Percentiles rank a stretch among this genome's conserved stretches.
phyloP scores from a whole-genome alignment of 1,284 basidiomycete genomes.

The Cutaneotrichosporon cyanovorans region DNA sequence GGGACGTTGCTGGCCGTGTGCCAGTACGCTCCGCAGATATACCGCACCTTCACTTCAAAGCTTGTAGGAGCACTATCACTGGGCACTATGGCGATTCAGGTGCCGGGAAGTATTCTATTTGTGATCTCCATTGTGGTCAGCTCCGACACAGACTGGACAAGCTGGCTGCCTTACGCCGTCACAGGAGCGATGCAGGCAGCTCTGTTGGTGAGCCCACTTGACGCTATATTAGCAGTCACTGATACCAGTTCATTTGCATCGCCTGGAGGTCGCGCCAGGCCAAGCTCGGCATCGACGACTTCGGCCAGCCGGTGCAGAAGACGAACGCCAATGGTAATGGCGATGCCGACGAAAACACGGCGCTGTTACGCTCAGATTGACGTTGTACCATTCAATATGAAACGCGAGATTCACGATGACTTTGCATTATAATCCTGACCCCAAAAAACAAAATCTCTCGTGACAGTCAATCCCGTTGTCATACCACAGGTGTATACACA shows the following conservation, averaged over 20 bases:
- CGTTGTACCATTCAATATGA: too few relatives aligned
- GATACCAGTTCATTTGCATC: constrained; percentile 58
- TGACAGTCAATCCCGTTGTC: too few relatives aligned
- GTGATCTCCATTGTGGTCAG: constrained; percentile 73
- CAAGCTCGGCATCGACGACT: constrained; percentile 80
- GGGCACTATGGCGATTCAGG: constrained; percentile 88
- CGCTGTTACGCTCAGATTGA: neutral
- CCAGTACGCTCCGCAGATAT: constrained; percentile 83
- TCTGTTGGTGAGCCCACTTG: constrained; percentile 57
- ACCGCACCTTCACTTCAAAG: constrained; percentile 66
- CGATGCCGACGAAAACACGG: constrained; percentile 1
- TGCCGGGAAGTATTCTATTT: constrained; percentile 83
- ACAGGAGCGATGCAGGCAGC: constrained; percentile 77
- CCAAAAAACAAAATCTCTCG: neutral
- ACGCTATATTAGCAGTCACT: neutral
- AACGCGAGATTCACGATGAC: neutral
- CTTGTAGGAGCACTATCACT: constrained; percentile 88
- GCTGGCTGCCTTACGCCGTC: constrained; percentile 77
- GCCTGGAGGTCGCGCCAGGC: constrained; percentile 69
- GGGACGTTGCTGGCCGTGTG: constrained; percentile 68
- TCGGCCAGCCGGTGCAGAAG: constrained; percentile 55
- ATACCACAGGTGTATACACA: too few relatives aligned
- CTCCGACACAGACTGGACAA: constrained; percentile 77
- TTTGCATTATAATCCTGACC: too few relatives aligned
- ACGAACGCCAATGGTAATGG: neutral